Evolutionary conservation across 2,329 filamentous ascomycete genomes (phyloP).

Genomic region (Sclerotinia spermophila): DNA sequence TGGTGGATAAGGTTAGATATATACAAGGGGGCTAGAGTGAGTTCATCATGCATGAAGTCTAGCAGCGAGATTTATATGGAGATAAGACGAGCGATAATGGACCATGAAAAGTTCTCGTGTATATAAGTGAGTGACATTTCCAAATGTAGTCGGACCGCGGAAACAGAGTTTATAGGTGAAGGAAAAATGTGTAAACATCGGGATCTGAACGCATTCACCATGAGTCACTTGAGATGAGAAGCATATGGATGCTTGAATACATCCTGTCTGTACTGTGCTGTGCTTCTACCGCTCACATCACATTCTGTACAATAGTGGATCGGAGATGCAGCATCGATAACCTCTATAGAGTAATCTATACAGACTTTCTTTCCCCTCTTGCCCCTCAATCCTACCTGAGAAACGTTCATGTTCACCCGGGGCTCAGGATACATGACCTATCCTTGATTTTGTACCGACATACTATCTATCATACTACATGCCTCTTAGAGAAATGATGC

Average conservation of each 20-base stretch:
- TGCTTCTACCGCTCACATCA: not conserved
- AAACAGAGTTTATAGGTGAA: not conserved
- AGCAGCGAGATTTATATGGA: not conserved
- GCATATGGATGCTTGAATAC: not conserved
- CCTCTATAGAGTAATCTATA: not conserved
- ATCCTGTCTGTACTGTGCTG: not conserved
- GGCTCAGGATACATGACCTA: not conserved
- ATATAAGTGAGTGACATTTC: not conserved
- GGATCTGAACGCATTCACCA: not conserved
- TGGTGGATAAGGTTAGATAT: not conserved
- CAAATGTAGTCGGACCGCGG: not conserved
- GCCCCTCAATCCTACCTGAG: constrained; percentile 1
- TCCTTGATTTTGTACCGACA: not conserved
- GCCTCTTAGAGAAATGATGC: not conserved
- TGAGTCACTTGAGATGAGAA: not conserved
- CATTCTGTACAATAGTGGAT: not conserved
- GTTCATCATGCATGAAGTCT: not conserved
- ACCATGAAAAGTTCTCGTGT: not conserved
- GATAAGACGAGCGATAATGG: constrained; percentile 10
- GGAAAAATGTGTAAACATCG: not conserved
- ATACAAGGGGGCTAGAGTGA: not conserved
- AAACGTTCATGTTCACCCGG: not conserved
- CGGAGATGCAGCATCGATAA: not conserved
- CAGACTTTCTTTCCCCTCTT: not conserved
- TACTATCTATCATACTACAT: not conserved